These are phyloP conservation scores for Ascodesmis nigricans DNA, from an alignment of 495 filamentous ascomycete genomes.

Conservation along the genomic window DNA sequence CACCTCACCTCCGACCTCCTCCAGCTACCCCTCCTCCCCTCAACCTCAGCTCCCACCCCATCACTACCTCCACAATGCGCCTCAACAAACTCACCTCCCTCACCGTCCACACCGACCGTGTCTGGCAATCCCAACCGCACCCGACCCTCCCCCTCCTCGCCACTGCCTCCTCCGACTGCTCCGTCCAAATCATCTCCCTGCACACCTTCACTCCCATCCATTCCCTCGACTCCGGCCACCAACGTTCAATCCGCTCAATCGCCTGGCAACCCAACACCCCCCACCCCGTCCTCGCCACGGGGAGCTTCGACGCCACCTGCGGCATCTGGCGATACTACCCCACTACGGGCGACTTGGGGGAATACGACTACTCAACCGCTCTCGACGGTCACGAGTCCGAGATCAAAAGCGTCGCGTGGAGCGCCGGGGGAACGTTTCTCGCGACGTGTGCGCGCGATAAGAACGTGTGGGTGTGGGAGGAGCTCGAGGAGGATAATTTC, in stretches of 20 bases:
- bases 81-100: conserved; percentile 28
- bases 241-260: conserved; percentile 54
- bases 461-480: conserved; percentile 98
- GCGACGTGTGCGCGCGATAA: conserved; percentile 86
- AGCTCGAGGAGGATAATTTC: conserved; percentile 74
- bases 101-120: conserved; percentile 52
- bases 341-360: conserved; percentile 14
- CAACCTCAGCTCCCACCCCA: not conserved
- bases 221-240: conserved; percentile 67
- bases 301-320: conserved; percentile 73
- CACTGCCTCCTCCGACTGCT: conserved; percentile 65
- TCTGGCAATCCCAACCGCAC: conserved; percentile 71
- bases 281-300: conserved; percentile 61
- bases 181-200: conserved; percentile 72
- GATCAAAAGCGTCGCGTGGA: conserved; percentile 70
- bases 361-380: conserved; percentile 44
- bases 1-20: not conserved
- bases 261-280: conserved; percentile 58
- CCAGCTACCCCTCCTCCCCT: conserved; percentile 1
- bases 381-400: conserved; percentile 88
- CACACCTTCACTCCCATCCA: conserved; percentile 54
- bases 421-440: conserved; percentile 52
- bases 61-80: conserved; percentile 14
- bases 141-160: conserved; percentile 72
- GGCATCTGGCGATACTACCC: conserved; percentile 57